Evolutionary conservation across 352 stramenopile genomes (phyloP), one percentile per base, ranked within the genome.

Genomic region (Pythium phragmiticola): DNA sequence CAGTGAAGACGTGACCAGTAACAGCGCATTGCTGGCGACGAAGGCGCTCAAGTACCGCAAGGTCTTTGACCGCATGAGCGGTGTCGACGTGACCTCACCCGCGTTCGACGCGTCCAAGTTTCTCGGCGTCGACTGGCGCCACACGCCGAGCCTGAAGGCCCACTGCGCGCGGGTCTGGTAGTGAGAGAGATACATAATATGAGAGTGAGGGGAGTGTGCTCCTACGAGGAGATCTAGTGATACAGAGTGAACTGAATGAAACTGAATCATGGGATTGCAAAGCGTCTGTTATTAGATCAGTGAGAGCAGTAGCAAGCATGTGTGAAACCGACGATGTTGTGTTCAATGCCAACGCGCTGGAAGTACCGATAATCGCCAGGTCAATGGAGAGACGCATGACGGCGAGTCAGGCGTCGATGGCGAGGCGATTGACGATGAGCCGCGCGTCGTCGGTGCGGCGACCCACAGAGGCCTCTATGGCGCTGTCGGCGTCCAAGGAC

Each of bases 31-130:
- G 7, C 47, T 36, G 34, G 50, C 50, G 28, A 52, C 42, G 19
- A 37, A 75, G 42, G 64, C 65, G 65, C 26, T 30, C 26, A 30
- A 30, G 26, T 30, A 30, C 26, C 26, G 26, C 51, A 58, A 58
- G 33, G 54, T 72, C 23, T 52, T 57, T 14, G 53, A 67, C 19
- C 65, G 65, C 34, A 52, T 72, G 36, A 26, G 16, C 11, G 47
- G 48, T 11, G 59, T 58, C 5, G 51, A 58, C 19, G 51, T 58
- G n/a, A 46, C 37, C 26, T 54, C 51, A 13, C 51, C 51, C 4
- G 34, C 17, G 36, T 83, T 87, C 63, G 73, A 85, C 65, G 78
- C 77, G 41, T 80, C 74, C 37, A 69, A 82, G 66, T 82, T 85
- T 47, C 55, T 87, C 21, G 78, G 78, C 23, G 69, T 85, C 23